A percentile compares a stretch with the other conserved stretches of the same genome.
These are phyloP conservation scores for Cyamopsis tetragonoloba DNA, from an alignment of 306 rosid species.

Conservation along the genomic window DNA sequence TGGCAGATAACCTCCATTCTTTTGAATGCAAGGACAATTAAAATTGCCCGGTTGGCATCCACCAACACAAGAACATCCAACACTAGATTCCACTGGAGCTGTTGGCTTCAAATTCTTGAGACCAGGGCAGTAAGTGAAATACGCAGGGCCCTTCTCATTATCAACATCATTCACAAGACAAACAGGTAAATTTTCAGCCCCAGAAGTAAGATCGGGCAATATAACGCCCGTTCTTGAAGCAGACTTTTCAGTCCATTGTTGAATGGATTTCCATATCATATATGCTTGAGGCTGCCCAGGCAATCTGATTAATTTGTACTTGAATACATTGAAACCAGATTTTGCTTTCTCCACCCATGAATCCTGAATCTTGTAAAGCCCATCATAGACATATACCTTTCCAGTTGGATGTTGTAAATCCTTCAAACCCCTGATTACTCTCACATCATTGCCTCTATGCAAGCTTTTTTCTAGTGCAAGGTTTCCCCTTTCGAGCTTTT, in stretches of 20 bases:
- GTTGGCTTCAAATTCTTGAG: slow-evolving; percentile 56
- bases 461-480: slow-evolving; percentile 84
- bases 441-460: slow-evolving; percentile 70
- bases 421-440: slow-evolving; percentile 78
- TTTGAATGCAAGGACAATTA: slow-evolving; percentile 70
- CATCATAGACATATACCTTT: slow-evolving; percentile 89
- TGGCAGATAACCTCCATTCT: slow-evolving; percentile 65
- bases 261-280: slow-evolving; percentile 63
- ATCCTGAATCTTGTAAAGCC: slow-evolving; percentile 75
- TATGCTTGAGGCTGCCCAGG: slow-evolving; percentile 76
- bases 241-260: slow-evolving; percentile 65
- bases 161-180: slow-evolving; percentile 94
- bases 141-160: slow-evolving; percentile 89
- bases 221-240: slow-evolving; percentile 66
- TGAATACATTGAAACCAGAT: slow-evolving; percentile 74
- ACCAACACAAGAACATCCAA: slow-evolving; percentile 69
- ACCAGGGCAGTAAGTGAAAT: slow-evolving; percentile 62
- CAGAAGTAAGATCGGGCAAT: slow-evolving; percentile 88
- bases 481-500: slow-evolving; percentile 97
- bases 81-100: slow-evolving; percentile 43
- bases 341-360: slow-evolving; percentile 87
- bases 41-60: slow-evolving; percentile 62
- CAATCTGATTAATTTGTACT: slow-evolving; percentile 59
- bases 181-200: slow-evolving; percentile 78
- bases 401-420: slow-evolving; percentile 55